These are phyloP conservation scores for Rhodotorula sp. DNA, from an alignment of 1,284 basidiomycete genomes.

Conservation along the genomic window DNA sequence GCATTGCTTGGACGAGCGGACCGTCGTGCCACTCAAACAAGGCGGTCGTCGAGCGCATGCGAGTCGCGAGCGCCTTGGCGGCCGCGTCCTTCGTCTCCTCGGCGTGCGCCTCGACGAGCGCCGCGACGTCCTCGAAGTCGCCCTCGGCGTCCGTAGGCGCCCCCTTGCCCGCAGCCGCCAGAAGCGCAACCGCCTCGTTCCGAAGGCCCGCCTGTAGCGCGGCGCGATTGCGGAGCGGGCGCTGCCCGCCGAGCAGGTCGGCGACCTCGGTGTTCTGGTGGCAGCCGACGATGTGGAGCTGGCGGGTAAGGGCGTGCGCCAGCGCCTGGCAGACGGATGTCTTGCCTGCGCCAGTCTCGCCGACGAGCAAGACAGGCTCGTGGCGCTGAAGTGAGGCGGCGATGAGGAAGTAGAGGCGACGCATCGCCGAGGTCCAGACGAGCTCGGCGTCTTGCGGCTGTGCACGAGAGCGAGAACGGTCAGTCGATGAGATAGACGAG, in stretches of 20 bases:
- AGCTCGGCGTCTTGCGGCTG: conserved; percentile 54
- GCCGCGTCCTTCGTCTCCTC: conserved; percentile 10
- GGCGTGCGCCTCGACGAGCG: conserved; percentile 27
- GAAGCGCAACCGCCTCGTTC: conserved; percentile 44
- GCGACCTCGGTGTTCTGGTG: conserved; percentile 99
- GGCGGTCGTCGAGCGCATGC: conserved; percentile 59
- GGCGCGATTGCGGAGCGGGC: conserved; percentile 82
- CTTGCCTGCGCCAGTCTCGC: conserved; percentile 97
- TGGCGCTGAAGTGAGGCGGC: conserved; percentile 81
- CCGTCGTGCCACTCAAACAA: conserved; percentile 98
- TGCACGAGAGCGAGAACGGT: neutral
- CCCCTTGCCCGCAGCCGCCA: conserved; percentile 29
- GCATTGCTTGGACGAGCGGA: conserved; percentile 91
- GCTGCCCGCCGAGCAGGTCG: conserved; percentile 90
- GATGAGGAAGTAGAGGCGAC: conserved; percentile 80
- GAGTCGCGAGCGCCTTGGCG: conserved; percentile 54
- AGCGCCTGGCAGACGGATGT: conserved; percentile 94
- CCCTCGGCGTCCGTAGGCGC: conserved; percentile 17
- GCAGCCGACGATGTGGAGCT: conserved; percentile 81
- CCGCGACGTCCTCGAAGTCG: conserved; percentile 38
- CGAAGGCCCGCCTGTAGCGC: conserved; percentile 52
- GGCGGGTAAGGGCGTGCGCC: conserved; percentile 66
- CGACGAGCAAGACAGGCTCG: conserved; percentile 95
- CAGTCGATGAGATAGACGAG: too few species aligned
- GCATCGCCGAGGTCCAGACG: conserved; percentile 93